phyloP scores from a whole-genome alignment of 176 grass and related monocot genomes.

The Phoenix roebelenii region DNA sequence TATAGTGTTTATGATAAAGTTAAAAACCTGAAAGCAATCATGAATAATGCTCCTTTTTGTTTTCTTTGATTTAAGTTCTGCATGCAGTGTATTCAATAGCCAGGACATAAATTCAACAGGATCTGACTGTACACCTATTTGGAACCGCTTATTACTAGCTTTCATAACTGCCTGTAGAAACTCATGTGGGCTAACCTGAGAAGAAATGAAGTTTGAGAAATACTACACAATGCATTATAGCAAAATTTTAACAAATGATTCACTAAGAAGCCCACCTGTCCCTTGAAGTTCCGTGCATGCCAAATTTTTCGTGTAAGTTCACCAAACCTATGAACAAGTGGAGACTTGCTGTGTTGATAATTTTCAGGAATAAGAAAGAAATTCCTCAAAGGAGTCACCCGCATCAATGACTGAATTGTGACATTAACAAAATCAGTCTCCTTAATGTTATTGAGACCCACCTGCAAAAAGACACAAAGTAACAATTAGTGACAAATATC shows the following conservation, averaged over 20 bases:
- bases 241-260: background rate
- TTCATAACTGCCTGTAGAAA: constrained; percentile 99
- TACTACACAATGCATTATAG: background rate
- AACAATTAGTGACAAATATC: background rate
- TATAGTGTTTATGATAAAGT: background rate
- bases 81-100: constrained; percentile 85
- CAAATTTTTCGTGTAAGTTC: constrained; percentile 95
- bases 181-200: constrained; percentile 96
- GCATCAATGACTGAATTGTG: constrained; percentile 96
- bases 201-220: background rate
- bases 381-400: constrained; percentile 91
- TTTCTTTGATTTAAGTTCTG: constrained; percentile 74
- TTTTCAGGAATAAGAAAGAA: constrained; percentile 99
- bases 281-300: constrained; percentile 98
- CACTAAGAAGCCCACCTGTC: constrained; percentile 43
- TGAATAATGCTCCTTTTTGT: constrained; percentile 89
- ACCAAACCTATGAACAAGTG: constrained; percentile 90
- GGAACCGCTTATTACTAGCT: constrained; percentile 76
- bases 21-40: constrained; percentile 87
- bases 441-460: constrained; percentile 99
- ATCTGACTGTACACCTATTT: constrained; percentile 96
- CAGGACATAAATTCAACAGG: constrained; percentile 96
- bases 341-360: constrained; percentile 80
- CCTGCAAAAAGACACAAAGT: constrained; percentile 37
- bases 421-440: constrained; percentile 98